Evolutionary conservation across 2,329 filamentous ascomycete species (phyloP).

Genomic region (Cyanodermella asteris): DNA sequence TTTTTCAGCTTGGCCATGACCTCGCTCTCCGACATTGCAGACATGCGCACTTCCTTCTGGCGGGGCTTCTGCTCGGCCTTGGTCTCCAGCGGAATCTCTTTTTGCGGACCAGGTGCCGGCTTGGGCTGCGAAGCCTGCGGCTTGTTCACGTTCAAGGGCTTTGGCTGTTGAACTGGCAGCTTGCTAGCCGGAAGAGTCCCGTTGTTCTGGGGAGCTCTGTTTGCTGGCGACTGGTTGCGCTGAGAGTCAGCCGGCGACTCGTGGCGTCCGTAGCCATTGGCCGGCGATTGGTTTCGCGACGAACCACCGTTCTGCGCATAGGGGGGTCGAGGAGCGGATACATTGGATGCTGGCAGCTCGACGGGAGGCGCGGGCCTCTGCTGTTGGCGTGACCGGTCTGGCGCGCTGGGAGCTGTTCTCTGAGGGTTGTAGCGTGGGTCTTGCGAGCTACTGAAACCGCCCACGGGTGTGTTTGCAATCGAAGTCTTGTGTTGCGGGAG

Average conservation of each 20-base stretch:
- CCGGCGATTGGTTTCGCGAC: slow-evolving; percentile 11
- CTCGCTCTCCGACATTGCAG: slow-evolving; percentile 88
- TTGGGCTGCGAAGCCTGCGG: slow-evolving; percentile 23
- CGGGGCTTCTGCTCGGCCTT: slow-evolving; percentile 52
- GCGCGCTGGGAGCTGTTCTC: slow-evolving; percentile 63
- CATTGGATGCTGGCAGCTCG: slow-evolving; percentile 39
- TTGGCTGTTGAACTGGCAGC: slow-evolving; percentile 16
- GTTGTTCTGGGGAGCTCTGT: slow-evolving; percentile 20
- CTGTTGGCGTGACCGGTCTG: slow-evolving; percentile 30
- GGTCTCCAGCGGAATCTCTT: slow-evolving; percentile 70
- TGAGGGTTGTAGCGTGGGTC: slow-evolving; percentile 57
- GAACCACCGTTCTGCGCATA: slow-evolving; percentile 21
- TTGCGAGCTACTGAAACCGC: slow-evolving; percentile 39
- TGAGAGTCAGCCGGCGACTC: slow-evolving; percentile 16
- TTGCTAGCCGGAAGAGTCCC: slow-evolving; percentile 18
- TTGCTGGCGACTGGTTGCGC: slow-evolving; percentile 7
- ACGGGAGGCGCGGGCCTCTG: slow-evolving; percentile 65
- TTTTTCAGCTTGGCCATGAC: slow-evolving; percentile 92
- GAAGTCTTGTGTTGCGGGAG: slow-evolving; percentile 63
- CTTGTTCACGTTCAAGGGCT: slow-evolving; percentile 7
- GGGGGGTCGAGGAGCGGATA: slow-evolving; percentile 16
- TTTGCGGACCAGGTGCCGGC: slow-evolving; percentile 59
- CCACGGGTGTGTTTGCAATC: slow-evolving; percentile 75
- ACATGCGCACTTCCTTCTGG: slow-evolving; percentile 91
- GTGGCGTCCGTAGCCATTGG: slow-evolving; percentile 14